Percentiles rank a stretch among this genome's conserved stretches.
Evolutionary conservation across 2,329 filamentous ascomycete species (phyloP).

Genomic region (Fusarium hainanense): DNA sequence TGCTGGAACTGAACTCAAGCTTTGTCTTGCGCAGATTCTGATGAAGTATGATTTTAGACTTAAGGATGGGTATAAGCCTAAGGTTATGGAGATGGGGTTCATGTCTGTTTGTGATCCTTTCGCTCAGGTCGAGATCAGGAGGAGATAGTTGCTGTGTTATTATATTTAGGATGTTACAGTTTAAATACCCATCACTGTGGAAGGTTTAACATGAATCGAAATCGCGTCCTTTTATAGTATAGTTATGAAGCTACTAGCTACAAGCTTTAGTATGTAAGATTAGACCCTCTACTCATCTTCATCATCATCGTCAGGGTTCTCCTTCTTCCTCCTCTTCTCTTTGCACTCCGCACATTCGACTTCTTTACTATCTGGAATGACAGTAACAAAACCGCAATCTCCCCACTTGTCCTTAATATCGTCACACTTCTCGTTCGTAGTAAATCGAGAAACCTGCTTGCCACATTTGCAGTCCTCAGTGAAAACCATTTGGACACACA

Average conservation of each 20-base stretch:
- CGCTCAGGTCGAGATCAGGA: neutral
- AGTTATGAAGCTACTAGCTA: rapidly evolving
- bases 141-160: neutral
- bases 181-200: rapidly evolving
- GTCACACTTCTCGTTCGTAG: neutral
- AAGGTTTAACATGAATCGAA: rapidly evolving
- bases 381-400: neutral
- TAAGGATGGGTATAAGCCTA: neutral
- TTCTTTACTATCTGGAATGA: neutral
- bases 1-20: neutral
- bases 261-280: rapidly evolving
- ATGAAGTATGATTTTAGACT: neutral
- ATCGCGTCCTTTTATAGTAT: neutral
- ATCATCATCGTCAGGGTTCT: neutral
- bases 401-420: neutral
- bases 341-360: neutral
- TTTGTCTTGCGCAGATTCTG: neutral
- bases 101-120: neutral
- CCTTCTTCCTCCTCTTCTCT: neutral
- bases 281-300: neutral
- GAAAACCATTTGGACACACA: neutral
- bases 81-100: neutral
- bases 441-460: neutral
- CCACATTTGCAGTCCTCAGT: neutral
- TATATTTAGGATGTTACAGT: rapidly evolving